Conservation (phyloP, 2,329 filamentous ascomycete species). For the Scortechinia acanthostroma region DNA sequence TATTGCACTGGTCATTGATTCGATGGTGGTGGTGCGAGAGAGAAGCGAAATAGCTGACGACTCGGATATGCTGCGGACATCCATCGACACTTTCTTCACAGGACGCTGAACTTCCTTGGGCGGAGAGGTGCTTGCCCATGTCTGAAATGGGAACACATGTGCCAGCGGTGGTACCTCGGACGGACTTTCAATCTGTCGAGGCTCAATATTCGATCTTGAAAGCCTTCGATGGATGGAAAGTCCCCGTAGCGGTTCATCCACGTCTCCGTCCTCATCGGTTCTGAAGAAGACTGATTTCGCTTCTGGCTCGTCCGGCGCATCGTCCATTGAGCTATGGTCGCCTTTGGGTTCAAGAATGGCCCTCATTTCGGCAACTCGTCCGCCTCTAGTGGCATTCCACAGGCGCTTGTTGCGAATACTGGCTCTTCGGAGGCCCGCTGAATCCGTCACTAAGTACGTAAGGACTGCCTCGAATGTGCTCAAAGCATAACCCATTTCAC, state of each 20-base stretch:
- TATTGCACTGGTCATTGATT: slow-evolving; percentile 64
- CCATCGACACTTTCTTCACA: slow-evolving; percentile 79
- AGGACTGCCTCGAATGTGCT: slow-evolving; percentile 70
- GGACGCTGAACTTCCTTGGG: slow-evolving; percentile 2
- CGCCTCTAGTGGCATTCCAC: slow-evolving; percentile 61
- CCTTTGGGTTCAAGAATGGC: slow-evolving; percentile 52
- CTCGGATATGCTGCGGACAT: slow-evolving; percentile 79
- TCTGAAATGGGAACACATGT: slow-evolving; percentile 1
- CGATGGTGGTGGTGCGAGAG: slow-evolving; percentile 72
- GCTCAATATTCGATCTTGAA: not conserved
- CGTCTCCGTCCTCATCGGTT: slow-evolving; percentile 14
- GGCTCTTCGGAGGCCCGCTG: slow-evolving; percentile 54
- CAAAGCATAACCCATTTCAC: slow-evolving; percentile 68
- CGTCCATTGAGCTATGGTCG: slow-evolving; percentile 8
- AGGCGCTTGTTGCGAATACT: slow-evolving; percentile 59
- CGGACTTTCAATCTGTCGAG: too few relatives aligned
- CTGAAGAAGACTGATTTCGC: slow-evolving; percentile 8
- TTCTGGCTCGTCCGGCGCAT: slow-evolving; percentile 3
- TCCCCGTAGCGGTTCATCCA: slow-evolving; percentile 12
- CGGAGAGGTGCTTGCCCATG: slow-evolving; percentile 9
- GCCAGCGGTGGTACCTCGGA: not conserved
- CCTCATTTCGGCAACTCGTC: slow-evolving; percentile 54
- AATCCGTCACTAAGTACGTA: slow-evolving; percentile 62
- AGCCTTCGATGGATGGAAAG: not conserved
- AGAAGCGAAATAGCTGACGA: slow-evolving; percentile 77